Evolutionary conservation across 108 stramenopile species (phyloP).

Genomic region (Skeletonema potamos): DNA sequence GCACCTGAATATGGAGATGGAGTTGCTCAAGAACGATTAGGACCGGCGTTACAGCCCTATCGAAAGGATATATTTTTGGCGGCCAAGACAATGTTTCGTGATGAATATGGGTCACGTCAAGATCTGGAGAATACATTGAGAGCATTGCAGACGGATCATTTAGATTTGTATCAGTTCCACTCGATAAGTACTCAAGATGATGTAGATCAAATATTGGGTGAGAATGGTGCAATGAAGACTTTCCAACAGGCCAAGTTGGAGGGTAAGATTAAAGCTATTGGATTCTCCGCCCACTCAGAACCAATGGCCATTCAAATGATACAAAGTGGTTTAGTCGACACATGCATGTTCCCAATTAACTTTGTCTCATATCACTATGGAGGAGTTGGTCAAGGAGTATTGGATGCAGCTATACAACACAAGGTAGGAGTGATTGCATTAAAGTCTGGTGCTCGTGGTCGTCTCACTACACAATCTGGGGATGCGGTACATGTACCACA

Average conservation of each 20-base stretch:
- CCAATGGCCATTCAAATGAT: conserved; percentile 44
- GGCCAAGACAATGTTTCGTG: conserved; percentile 49
- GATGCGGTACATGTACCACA: conserved; percentile 29
- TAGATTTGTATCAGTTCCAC: conserved; percentile 49
- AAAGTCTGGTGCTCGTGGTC: conserved; percentile 37
- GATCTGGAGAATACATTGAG: conserved; percentile 39
- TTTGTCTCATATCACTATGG: conserved; percentile 40
- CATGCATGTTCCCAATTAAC: conserved; percentile 51
- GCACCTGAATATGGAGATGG: conserved; percentile 52
- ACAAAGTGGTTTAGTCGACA: conserved; percentile 35
- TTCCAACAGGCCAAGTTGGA: conserved; percentile 24
- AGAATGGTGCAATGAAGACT: conserved; percentile 45
- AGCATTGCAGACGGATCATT: conserved; percentile 35
- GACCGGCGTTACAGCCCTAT: conserved; percentile 32
- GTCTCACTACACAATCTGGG: conserved; percentile 21
- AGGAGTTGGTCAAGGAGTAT: conserved; percentile 32
- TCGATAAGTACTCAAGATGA: conserved; percentile 39
- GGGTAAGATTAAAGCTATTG: conserved; percentile 33
- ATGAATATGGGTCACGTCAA: conserved; percentile 1
- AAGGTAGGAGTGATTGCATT: conserved; percentile 39
- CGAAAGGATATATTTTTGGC: conserved; percentile 30
- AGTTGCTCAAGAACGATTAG: conserved; percentile 30
- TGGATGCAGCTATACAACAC: conserved; percentile 35
- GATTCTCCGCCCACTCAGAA: conserved; percentile 41
- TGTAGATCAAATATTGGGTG: conserved; percentile 25